These are phyloP conservation scores for Sanchytrium tribonematis DNA, from an alignment of 371 early-diverging fungal species.

Conservation along the genomic window DNA sequence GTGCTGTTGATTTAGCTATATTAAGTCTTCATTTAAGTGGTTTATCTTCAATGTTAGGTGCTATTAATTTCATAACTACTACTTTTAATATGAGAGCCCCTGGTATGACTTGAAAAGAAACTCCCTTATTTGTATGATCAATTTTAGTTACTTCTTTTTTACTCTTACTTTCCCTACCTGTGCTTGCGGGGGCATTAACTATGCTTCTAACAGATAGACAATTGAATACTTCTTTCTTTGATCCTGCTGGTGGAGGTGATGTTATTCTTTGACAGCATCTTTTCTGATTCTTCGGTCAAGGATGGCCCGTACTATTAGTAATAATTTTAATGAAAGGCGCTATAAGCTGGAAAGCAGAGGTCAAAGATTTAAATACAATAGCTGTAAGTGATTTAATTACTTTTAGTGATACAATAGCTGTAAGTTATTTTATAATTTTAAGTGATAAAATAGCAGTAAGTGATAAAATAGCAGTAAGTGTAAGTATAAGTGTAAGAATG, in stretches of 20 bases:
- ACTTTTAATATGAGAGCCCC: constrained; percentile 22
- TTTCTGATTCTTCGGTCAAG: constrained; percentile 7
- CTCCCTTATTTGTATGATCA: constrained; percentile 20
- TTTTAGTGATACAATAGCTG: no score
- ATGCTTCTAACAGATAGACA: constrained; percentile 21
- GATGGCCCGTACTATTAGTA: constrained; percentile 1
- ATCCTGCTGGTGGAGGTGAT: constrained; percentile 23
- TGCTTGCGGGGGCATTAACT: neutral
- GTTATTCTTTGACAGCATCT: constrained; percentile 20
- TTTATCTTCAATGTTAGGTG: constrained; percentile 14
- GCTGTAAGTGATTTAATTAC: neutral
- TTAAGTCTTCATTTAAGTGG: constrained; percentile 18
- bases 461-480: no score
- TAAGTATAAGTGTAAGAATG: no score
- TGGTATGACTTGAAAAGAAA: constrained; percentile 10
- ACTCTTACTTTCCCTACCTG: constrained; percentile 5
- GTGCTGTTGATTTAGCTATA: constrained; percentile 19
- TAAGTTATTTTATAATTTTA: no score
- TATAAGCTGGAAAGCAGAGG: constrained; percentile 1
- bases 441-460: no score
- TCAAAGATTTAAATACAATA: neutral
- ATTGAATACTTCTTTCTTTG: constrained; percentile 24
- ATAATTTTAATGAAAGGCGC: neutral
- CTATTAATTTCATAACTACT: constrained; percentile 20
- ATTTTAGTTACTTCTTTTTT: constrained; percentile 12